A percentile compares a stretch with the other conserved stretches of the same genome.
These are phyloP conservation scores for Podaxis pistillaris DNA, from an alignment of 768 basidiomycete species.

Conservation along the genomic window DNA sequence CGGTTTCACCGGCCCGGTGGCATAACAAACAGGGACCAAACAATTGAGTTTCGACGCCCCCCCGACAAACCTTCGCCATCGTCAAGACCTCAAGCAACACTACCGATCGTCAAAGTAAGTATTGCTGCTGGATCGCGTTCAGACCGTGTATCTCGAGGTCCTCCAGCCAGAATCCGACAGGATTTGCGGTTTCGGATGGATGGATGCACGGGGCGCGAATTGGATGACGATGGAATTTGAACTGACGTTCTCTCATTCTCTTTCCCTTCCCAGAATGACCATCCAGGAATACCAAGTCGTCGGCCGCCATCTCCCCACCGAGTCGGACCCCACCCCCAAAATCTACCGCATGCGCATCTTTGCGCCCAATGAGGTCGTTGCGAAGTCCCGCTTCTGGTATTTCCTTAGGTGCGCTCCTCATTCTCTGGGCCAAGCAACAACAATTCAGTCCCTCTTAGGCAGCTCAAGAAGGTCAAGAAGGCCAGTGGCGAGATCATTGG, in stretches of 20 bases:
- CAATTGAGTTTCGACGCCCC: neutral
- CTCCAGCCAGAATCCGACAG: too few relatives aligned
- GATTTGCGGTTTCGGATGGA: neutral
- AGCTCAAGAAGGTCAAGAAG: conserved; percentile 99
- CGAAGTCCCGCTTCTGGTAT: conserved; percentile 99
- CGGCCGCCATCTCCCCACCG: conserved; percentile 95
- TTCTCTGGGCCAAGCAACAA: neutral
- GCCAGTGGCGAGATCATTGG: conserved; percentile 99
- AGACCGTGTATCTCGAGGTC: neutral
- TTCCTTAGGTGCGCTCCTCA: conserved; percentile 75
- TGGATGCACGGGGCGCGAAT: conserved; percentile 12
- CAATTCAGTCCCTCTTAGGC: conserved; percentile 41
- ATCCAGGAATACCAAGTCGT: conserved; percentile 95
- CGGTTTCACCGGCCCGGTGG: neutral
- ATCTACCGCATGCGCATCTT: conserved; percentile 99
- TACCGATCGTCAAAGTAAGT: conserved; percentile 14
- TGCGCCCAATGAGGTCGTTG: conserved; percentile 97
- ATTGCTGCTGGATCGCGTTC: neutral
- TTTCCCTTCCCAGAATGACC: conserved; percentile 54
- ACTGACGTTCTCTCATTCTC: conserved; percentile 14
- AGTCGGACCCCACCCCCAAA: conserved; percentile 91
- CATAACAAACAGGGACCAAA: conserved; percentile 12
- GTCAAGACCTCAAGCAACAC: conserved; percentile 14
- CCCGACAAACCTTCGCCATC: conserved; percentile 6
- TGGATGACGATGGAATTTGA: conserved; percentile 14